phyloP scores from a whole-genome alignment of 1,139 yeast species.

The Scheffersomyces segobiensis region DNA sequence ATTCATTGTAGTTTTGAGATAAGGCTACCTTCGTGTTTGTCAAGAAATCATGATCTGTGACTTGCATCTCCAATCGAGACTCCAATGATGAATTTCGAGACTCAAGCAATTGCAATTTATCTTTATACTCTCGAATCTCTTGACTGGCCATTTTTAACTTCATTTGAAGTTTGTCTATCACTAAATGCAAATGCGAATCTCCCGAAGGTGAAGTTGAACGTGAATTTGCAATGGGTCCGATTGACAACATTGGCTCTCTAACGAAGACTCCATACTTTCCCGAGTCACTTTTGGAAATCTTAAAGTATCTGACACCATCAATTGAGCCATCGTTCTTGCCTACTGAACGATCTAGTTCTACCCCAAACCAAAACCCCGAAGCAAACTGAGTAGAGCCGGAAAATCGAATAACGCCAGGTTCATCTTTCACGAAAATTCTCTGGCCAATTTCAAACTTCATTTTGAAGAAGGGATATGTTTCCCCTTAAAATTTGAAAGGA shows the following conservation, averaged over 20 bases:
- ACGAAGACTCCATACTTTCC: constrained; percentile 62
- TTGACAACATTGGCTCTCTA: constrained; percentile 29
- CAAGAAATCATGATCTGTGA: constrained; percentile 56
- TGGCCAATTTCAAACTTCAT: constrained; percentile 32
- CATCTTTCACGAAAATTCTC: constrained; percentile 41
- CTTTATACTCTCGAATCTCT: constrained; percentile 26
- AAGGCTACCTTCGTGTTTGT: constrained; percentile 42
- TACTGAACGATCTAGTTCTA: constrained; percentile 58
- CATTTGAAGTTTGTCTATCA: constrained; percentile 47
- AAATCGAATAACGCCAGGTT: constrained; percentile 47
- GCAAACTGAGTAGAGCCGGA: constrained; percentile 60
- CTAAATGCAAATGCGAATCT: constrained; percentile 19
- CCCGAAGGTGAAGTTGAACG: constrained; percentile 1
- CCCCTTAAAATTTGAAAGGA: no score
- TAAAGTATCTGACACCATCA: constrained; percentile 63
- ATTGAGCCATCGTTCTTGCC: constrained; percentile 86
- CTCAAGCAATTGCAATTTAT: constrained; percentile 18
- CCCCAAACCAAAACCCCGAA: constrained; percentile 75
- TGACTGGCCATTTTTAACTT: constrained; percentile 34
- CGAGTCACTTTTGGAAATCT: constrained; percentile 34
- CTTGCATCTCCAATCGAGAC: constrained; percentile 46
- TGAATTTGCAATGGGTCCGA: constrained; percentile 4
- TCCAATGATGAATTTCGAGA: constrained; percentile 26
- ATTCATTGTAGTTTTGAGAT: constrained; percentile 21
- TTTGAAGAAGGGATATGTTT: no score